Conservation (phyloP, 257 asterid species). For the Forsythia suspensa region DNA sequence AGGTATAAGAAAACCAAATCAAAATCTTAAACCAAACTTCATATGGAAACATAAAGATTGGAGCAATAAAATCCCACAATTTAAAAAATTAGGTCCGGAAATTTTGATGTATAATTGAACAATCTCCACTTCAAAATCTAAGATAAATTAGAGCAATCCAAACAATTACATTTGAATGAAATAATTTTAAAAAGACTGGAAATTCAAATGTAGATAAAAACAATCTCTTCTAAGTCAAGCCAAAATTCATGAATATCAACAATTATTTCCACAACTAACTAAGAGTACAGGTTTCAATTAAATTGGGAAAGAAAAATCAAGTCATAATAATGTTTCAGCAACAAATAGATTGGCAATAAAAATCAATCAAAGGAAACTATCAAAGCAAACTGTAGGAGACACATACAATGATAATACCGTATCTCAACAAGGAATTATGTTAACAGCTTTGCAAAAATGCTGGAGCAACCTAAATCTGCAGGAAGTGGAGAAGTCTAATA, state of each 20-base stretch:
- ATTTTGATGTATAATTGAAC: background rate
- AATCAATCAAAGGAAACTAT: background rate
- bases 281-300: too few species aligned
- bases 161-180: background rate
- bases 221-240: too few species aligned
- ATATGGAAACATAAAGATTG: slow-evolving; percentile 19
- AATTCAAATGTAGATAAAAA: too few species aligned
- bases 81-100: background rate
- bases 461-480: slow-evolving; percentile 30
- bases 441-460: slow-evolving; percentile 49
- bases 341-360: background rate
- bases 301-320: too few species aligned
- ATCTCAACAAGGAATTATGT: slow-evolving; percentile 24
- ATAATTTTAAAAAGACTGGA: background rate
- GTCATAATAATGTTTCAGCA: background rate
- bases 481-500: slow-evolving; percentile 27
- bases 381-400: background rate
- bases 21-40: background rate
- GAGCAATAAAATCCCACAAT: slow-evolving; percentile 29
- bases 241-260: background rate
- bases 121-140: slow-evolving; percentile 13
- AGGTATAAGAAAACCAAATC: background rate
- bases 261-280: too few species aligned
- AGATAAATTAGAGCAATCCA: slow-evolving; percentile 11
- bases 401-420: slow-evolving; percentile 40